Conservation (phyloP, 192 early-diverging fungal species). For the Linderina pennispora region DNA sequence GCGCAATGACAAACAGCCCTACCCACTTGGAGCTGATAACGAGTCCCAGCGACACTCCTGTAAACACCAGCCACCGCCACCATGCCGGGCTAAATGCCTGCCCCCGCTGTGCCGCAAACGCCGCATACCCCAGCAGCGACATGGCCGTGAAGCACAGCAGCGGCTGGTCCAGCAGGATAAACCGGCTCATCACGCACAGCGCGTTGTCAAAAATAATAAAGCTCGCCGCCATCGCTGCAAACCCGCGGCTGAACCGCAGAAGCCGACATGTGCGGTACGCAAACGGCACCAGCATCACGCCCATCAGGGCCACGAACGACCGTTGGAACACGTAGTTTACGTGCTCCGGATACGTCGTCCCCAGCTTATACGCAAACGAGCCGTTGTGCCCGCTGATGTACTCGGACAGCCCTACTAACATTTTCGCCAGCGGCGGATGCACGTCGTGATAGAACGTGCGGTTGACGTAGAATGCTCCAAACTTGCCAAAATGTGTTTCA, state of each 20-base stretch:
- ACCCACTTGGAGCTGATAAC: conserved; percentile 91
- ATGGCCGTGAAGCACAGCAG: conserved; percentile 61
- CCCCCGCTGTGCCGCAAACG: conserved; percentile 43
- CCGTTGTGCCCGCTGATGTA: conserved; percentile 59
- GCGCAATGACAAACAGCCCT: conserved; percentile 81
- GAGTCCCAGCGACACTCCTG: conserved; percentile 58
- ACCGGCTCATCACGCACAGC: conserved; percentile 52
- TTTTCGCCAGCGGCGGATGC: conserved; percentile 90
- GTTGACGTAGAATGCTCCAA: conserved; percentile 90
- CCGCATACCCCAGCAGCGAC: conserved; percentile 49
- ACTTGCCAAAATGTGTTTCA: conserved; percentile 97
- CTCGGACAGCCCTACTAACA: conserved; percentile 60
- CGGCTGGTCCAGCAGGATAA: conserved; percentile 67
- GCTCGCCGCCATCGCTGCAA: conserved; percentile 53
- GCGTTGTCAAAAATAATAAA: conserved; percentile 60
- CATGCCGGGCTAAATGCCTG: conserved; percentile 54
- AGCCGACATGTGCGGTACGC: conserved; percentile 60
- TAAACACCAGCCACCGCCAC: conserved; percentile 57
- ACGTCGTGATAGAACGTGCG: conserved; percentile 95
- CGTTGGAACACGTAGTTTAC: conserved; percentile 61
- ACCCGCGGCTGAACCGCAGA: conserved; percentile 43
- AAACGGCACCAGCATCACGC: conserved; percentile 56
- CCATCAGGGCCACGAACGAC: conserved; percentile 52
- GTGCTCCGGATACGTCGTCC: conserved; percentile 50
- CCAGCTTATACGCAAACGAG: conserved; percentile 56